Conservation (phyloP, 2,329 filamentous ascomycete species). For the Colletotrichum neosansevieriae region DNA sequence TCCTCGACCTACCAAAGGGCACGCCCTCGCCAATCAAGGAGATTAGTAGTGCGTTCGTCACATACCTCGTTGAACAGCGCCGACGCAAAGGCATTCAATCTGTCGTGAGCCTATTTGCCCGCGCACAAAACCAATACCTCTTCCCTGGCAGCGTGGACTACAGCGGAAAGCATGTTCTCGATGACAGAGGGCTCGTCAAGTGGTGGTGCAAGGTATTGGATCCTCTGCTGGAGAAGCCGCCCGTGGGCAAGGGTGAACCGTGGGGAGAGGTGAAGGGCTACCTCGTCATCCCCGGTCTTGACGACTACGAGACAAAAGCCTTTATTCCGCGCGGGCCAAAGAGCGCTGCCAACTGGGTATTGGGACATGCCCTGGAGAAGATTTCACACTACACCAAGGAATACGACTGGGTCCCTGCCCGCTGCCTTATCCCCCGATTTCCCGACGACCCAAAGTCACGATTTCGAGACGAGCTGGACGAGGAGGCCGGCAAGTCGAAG, state of each 20-base stretch:
- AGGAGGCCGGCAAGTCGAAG: conserved; percentile 74
- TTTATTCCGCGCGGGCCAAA: conserved; percentile 74
- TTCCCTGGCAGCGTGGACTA: conserved; percentile 94
- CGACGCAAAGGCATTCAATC: conserved; percentile 74
- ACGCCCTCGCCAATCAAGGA: conserved; percentile 79
- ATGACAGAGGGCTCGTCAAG: conserved; percentile 88
- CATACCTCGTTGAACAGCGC: conserved; percentile 77
- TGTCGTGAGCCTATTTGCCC: conserved; percentile 90
- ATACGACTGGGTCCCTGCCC: conserved; percentile 73
- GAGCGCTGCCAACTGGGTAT: conserved; percentile 72
- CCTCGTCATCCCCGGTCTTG: conserved; percentile 87
- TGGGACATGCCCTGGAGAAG: conserved; percentile 77
- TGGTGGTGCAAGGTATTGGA: conserved; percentile 97
- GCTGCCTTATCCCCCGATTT: conserved; percentile 89
- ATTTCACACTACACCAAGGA: conserved; percentile 73
- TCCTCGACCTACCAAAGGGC: conserved; percentile 72
- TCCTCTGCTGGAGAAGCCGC: conserved; percentile 71
- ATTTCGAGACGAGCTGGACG: conserved; percentile 89
- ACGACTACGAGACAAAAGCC: conserved; percentile 81
- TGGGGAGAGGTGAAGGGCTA: conserved; percentile 76
- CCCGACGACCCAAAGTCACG: conserved; percentile 96
- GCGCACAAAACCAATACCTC: conserved; percentile 92
- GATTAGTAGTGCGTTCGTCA: conserved; percentile 80
- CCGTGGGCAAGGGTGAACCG: conserved; percentile 45
- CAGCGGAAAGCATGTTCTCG: conserved; percentile 86